These are phyloP conservation scores for Vitis hybrid DNA, from an alignment of 177 flowering plant species.

Conservation along the genomic window DNA sequence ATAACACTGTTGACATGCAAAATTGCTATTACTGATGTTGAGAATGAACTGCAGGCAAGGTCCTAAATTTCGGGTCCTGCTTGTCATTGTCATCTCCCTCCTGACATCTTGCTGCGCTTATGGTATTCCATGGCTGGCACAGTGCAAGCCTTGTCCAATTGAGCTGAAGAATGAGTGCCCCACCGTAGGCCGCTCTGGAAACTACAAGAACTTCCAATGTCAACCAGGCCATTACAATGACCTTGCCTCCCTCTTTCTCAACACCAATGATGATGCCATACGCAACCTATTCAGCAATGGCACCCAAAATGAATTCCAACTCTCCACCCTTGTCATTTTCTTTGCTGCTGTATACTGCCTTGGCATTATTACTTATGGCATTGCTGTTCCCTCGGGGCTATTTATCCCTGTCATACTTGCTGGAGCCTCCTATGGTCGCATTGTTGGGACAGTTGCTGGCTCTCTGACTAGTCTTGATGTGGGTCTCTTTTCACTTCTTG, in stretches of 20 bases:
- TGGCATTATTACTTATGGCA: constrained; percentile 54
- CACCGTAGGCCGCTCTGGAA: constrained; percentile 37
- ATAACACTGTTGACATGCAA: no score
- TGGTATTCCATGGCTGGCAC: constrained; percentile 51
- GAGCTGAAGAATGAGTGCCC: constrained; percentile 31
- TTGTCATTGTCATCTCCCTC: constrained; percentile 38
- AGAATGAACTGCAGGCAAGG: constrained; percentile 40
- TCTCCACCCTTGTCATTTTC: constrained; percentile 38
- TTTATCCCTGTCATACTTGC: constrained; percentile 57
- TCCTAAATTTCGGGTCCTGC: constrained; percentile 33
- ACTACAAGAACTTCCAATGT: constrained; percentile 50
- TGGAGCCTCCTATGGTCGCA: constrained; percentile 52
- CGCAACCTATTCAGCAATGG: constrained; percentile 38
- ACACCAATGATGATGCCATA: constrained; percentile 54
- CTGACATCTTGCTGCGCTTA: constrained; percentile 42
- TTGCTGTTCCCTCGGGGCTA: constrained; percentile 54
- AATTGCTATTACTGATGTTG: constrained; percentile 8
- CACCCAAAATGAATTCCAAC: constrained; percentile 26
- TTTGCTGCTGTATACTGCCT: constrained; percentile 36
- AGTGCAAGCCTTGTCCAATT: constrained; percentile 46
- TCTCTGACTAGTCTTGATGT: constrained; percentile 29
- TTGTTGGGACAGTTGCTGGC: constrained; percentile 36
- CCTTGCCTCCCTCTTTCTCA: constrained; percentile 48
- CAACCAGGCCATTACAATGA: constrained; percentile 46
- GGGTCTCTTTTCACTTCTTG: constrained; percentile 49